Evolutionary conservation across 257 asterid genomes (phyloP).

Genomic region (Fraxinus pennsylvanica): DNA sequence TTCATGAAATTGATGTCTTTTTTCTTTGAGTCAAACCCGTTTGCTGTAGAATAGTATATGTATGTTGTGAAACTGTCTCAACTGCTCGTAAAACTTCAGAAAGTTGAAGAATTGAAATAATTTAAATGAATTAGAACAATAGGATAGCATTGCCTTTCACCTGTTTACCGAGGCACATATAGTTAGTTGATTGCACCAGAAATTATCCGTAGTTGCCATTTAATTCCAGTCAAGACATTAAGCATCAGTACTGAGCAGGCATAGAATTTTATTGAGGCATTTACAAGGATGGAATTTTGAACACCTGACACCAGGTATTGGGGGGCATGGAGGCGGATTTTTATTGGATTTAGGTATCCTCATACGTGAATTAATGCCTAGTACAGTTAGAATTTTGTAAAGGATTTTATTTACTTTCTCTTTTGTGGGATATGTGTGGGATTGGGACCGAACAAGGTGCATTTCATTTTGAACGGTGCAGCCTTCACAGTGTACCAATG

Average conservation of each 20-base stretch:
- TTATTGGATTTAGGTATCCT: background rate
- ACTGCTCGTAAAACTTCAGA: background rate
- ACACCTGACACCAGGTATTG: background rate
- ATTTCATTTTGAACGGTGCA: background rate
- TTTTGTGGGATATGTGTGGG: background rate
- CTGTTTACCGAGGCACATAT: background rate
- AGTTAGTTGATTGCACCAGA: background rate
- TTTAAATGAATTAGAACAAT: background rate
- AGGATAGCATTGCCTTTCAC: background rate
- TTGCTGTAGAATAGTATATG: background rate
- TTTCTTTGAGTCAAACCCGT: background rate
- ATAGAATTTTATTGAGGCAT: conserved; percentile 7
- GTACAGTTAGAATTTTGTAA: background rate
- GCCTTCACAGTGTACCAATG: background rate
- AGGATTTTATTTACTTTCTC: background rate
- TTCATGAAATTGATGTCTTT: background rate
- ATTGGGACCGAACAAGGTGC: background rate
- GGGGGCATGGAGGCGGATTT: background rate
- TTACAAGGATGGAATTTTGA: background rate
- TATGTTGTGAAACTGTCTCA: background rate
- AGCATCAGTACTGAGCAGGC: background rate
- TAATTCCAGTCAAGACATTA: background rate
- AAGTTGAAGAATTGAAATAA: background rate
- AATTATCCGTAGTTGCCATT: background rate
- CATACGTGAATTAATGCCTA: background rate